Evolutionary conservation across 345 rosid species (phyloP), one percentile per base, ranked within the genome.

Genomic region (Euphorbia tirucalli): DNA sequence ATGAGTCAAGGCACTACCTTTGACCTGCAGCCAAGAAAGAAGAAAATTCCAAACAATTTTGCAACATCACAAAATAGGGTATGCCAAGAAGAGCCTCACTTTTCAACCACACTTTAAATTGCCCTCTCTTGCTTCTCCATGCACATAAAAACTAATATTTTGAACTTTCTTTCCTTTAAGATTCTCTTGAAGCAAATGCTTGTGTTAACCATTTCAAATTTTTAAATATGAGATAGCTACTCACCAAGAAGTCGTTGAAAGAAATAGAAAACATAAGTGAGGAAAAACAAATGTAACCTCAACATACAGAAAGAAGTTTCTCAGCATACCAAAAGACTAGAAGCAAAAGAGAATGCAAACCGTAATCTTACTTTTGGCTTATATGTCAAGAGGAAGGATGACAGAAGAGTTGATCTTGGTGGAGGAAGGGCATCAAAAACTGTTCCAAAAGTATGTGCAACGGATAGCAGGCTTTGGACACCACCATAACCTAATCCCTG

Each of bases 371-470:
- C 96, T 80, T 85, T 72, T 66, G 88, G 88, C 39, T 77, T 89
- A 80, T 86, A 88, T 16, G 89, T 89, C 66, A 78, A 75, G 79
- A 80, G 78, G 71, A 90, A 89, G 49, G 98, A 88, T 57, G 90
- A 81, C 25, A 87, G 77, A 72, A 90, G 87, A 54, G 70, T 43
- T 37, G 87, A 88, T 83, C 81, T 87, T 69, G 82, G 87, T 68
- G 92, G 95, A 59, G 93, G 91, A 25, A 90, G 79, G 32, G 84
- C 87, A 78, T 82, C 75, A 8, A 73, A 54, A 81, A 88, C 80
- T 56, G 98, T 85, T 66, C 95, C 95, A 64, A 66, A 46, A 68
- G 93, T 89, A 71, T 84, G 84, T 35, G 82, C 82, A 15, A 88
- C 82, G 71, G 92, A 90, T 13, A 93, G 70, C 75, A 88, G 85